Conservation (phyloP, 306 rosid genomes). For the Nissolia schottii region DNA sequence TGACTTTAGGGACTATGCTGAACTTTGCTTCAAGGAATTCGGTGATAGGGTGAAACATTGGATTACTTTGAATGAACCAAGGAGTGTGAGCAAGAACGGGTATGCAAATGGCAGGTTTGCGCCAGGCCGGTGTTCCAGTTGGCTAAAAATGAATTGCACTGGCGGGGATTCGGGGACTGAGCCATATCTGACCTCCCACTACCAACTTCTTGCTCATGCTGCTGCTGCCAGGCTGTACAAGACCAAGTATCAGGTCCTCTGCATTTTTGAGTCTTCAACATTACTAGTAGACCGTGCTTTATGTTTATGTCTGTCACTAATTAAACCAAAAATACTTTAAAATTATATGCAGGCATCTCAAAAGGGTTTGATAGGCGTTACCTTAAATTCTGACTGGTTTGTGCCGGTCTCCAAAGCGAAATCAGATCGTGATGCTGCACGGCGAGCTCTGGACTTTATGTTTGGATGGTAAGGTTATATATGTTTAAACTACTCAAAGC, state of each 20-base stretch:
- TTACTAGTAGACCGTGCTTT: neutral
- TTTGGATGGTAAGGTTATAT: conserved; percentile 56
- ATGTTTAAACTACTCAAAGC: conserved; percentile 1
- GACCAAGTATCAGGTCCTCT: conserved; percentile 54
- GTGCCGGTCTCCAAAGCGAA: conserved; percentile 37
- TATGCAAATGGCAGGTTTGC: conserved; percentile 45
- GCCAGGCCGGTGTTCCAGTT: conserved; percentile 62
- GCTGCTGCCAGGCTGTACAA: conserved; percentile 44
- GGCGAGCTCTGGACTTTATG: conserved; percentile 57
- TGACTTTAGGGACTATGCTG: conserved; percentile 51
- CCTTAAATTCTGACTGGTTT: conserved; percentile 43
- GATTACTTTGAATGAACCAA: conserved; percentile 71
- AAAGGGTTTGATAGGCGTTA: conserved; percentile 60
- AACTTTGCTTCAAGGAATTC: conserved; percentile 59
- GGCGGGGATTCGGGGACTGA: conserved; percentile 64
- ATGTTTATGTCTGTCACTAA: neutral
- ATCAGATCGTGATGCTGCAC: conserved; percentile 45
- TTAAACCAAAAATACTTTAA: neutral
- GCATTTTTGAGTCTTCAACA: neutral
- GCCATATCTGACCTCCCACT: conserved; percentile 60
- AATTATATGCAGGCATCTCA: conserved; percentile 45
- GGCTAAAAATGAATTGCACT: conserved; percentile 44
- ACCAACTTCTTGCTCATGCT: conserved; percentile 62
- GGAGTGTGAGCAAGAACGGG: conserved; percentile 30
- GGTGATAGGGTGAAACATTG: conserved; percentile 68